phyloP scores from a whole-genome alignment of 139 green algal species.

The Nannochloris sp. region DNA sequence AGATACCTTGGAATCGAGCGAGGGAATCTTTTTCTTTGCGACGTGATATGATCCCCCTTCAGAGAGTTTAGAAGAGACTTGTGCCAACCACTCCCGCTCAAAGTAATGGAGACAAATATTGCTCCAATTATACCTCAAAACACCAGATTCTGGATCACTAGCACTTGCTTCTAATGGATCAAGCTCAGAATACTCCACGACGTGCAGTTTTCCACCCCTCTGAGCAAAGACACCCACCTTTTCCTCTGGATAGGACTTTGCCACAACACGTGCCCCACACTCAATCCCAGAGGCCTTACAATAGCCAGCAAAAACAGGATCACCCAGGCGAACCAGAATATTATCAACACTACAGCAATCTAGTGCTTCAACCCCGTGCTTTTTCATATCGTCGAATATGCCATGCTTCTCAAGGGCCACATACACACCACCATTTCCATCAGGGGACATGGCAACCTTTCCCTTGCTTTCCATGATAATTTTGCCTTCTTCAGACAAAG shows the following conservation, averaged over 20 bases:
- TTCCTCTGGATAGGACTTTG: slow-evolving; percentile 69
- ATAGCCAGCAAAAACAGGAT: slow-evolving; percentile 75
- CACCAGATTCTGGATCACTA: slow-evolving; percentile 40
- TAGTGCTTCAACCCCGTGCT: slow-evolving; percentile 62
- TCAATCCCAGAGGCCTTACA: slow-evolving; percentile 42
- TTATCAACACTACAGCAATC: slow-evolving; percentile 90
- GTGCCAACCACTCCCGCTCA: slow-evolving; percentile 55
- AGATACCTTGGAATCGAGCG: slow-evolving; percentile 30
- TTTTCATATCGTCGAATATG: slow-evolving; percentile 58
- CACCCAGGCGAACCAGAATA: slow-evolving; percentile 58
- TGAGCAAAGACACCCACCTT: slow-evolving; percentile 74
- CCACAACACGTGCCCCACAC: slow-evolving; percentile 55
- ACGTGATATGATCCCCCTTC: slow-evolving; percentile 66
- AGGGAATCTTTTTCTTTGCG: slow-evolving; percentile 79
- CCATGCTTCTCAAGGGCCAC: slow-evolving; percentile 49
- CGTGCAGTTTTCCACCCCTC: slow-evolving; percentile 37
- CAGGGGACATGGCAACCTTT: slow-evolving; percentile 65
- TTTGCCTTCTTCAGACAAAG: slow-evolving; percentile 67
- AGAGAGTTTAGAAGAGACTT: slow-evolving; percentile 27
- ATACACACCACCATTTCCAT: slow-evolving; percentile 96
- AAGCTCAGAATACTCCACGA: slow-evolving; percentile 90
- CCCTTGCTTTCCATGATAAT: slow-evolving; percentile 61
- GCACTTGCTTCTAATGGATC: slow-evolving; percentile 49
- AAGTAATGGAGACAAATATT: slow-evolving; percentile 99
- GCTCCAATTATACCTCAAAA: slow-evolving; percentile 75